Evolutionary conservation across 176 grass and related monocot genomes (phyloP).

Genomic region (Avena sativa): DNA sequence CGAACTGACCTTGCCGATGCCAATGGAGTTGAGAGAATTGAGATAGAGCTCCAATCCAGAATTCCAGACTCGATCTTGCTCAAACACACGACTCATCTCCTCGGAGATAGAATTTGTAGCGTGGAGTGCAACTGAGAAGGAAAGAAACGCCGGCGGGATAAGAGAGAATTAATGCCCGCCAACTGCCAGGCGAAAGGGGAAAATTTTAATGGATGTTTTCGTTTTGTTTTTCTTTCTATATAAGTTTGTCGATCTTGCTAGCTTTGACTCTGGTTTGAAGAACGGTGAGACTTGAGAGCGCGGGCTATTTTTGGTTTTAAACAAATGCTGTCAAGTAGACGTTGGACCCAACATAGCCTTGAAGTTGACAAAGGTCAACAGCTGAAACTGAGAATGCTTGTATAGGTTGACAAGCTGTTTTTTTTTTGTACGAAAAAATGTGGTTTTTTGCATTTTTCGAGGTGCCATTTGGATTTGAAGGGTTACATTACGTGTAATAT

Average conservation of each 20-base stretch:
- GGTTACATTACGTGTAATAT: too few species aligned
- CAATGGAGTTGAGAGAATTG: background rate
- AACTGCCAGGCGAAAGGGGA: background rate
- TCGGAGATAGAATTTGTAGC: too few species aligned
- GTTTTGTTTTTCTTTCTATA: background rate
- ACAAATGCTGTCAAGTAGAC: background rate
- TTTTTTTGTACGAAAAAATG: too few species aligned
- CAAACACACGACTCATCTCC: too few species aligned
- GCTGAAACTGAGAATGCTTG: background rate
- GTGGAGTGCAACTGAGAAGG: too few species aligned
- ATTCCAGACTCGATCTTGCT: too few species aligned
- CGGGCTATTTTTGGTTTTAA: background rate
- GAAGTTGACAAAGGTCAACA: background rate
- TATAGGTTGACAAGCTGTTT: too few species aligned
- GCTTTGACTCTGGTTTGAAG: background rate
- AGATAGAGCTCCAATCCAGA: background rate
- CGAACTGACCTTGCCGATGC: conserved; percentile 12
- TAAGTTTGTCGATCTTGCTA: background rate
- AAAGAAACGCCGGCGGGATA: too few species aligned
- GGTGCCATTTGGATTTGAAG: background rate
- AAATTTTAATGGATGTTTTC: background rate
- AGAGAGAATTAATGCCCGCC: too few species aligned
- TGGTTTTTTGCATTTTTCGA: background rate
- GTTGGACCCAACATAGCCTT: background rate
- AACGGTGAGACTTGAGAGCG: background rate